Evolutionary conservation across 2,329 filamentous ascomycete species (phyloP), one percentile per base, ranked within the genome.

Genomic region (Aspergillus candidus): DNA sequence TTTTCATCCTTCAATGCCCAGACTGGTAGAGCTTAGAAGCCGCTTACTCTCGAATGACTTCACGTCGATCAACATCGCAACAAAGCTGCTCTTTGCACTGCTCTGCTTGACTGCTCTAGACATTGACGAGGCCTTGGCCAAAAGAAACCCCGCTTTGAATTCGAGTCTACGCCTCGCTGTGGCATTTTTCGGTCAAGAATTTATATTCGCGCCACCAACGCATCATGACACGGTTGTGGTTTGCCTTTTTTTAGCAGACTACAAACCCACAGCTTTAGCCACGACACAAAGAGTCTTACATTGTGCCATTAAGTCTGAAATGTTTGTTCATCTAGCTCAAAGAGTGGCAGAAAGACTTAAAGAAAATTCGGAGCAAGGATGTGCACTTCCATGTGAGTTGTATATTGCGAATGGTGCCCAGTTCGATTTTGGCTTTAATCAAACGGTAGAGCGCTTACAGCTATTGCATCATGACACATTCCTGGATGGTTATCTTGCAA

Each of bases 161-260:
- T 22, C 27, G 3, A 48, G 18, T 32, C 22, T 53, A 13, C 46
- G 46, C 32, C 42, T 46, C 5, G 46, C 49, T n/a, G 36, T 52
- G 3, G 49, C 51, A 17, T 50, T 35, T 15, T 50, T 41, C 22
- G 45, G 51, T 17, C 51, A 53, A 35, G 47, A 48, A 18, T 52
- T 53, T n/a, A 51, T 52, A 6, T 53, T 50, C 35, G 42, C 44
- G 7, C 47, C 51, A n/a, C 47, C 49, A 1, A 48, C 38, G 2
- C 51, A 53, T 17, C 47, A 15, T 15, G 49, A 51, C 35, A 48
- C 49, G 3, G 29, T 53, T 29, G 13, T 40, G 12, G 49, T 46
- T 15, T 38, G 38, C 32, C 51, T 50, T 34, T 44, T 52, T 11
- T 29, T 50, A 13, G 44, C 46, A 10, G 40, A 49, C n/a, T 52